A percentile compares a stretch with the other conserved stretches of the same genome.
phyloP scores from a whole-genome alignment of 371 early-diverging fungal genomes.

The Mortierella sp. region DNA sequence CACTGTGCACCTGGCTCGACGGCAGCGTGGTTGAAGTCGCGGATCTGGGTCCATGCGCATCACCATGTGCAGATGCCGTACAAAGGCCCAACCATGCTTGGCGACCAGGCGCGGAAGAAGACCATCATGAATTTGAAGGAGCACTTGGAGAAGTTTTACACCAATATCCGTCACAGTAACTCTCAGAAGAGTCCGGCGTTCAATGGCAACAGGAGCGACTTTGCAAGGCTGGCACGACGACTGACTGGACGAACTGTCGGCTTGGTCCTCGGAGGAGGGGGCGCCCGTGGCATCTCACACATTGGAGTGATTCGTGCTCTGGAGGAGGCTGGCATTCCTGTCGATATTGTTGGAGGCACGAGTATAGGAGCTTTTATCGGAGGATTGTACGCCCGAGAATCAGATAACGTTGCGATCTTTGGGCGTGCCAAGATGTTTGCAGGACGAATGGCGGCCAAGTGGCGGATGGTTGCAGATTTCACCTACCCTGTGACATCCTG shows the following conservation, averaged over 20 bases:
- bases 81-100: constrained; percentile 67
- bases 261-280: constrained; percentile 99
- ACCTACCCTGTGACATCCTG: constrained; percentile 96
- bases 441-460: constrained; percentile 82
- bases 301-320: constrained; percentile 97
- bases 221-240: constrained; percentile 93
- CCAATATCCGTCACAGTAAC: constrained; percentile 51
- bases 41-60: constrained; percentile 96
- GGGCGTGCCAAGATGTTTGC: constrained; percentile 91
- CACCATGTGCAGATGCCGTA: constrained; percentile 95
- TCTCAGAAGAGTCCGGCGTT: constrained; percentile 51
- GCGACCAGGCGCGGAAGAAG: constrained; percentile 66
- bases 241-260: constrained; percentile 96
- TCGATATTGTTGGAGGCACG: constrained; percentile 99
- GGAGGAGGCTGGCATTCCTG: constrained; percentile 98
- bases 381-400: constrained; percentile 93
- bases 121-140: constrained; percentile 75
- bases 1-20: constrained; percentile 85
- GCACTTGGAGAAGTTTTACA: constrained; percentile 77
- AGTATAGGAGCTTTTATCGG: constrained; percentile 98
- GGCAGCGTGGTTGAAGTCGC: constrained; percentile 89
- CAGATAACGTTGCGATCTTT: constrained; percentile 89
- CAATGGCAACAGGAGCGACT: constrained; percentile 70
- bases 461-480: constrained; percentile 93
- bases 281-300: constrained; percentile 98